Evolutionary conservation across 2,329 filamentous ascomycete species (phyloP).

Genomic region (Keithomyces neogunnii): DNA sequence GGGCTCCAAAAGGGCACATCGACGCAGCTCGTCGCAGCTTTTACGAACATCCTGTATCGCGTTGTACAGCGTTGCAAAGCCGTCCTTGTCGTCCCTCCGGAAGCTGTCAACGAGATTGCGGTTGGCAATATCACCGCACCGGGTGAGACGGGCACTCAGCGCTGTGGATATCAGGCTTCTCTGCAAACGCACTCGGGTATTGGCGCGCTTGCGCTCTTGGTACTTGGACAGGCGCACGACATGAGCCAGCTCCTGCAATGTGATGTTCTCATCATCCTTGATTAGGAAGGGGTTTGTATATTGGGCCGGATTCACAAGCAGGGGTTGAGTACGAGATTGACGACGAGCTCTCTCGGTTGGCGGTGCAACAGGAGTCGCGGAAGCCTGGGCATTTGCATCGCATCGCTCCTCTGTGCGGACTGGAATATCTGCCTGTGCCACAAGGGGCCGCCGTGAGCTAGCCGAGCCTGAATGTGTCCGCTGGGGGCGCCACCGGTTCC

Average conservation of each 20-base stretch:
- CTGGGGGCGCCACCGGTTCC: constrained; percentile 29
- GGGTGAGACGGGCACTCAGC: constrained; percentile 63
- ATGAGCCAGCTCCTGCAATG: constrained; percentile 69
- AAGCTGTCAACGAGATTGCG: constrained; percentile 72
- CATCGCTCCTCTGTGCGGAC: constrained; percentile 21
- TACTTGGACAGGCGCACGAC: constrained; percentile 70
- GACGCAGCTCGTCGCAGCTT: constrained; percentile 64
- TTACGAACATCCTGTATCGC: constrained; percentile 72
- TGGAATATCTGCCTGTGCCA: constrained; percentile 33
- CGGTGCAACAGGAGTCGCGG: constrained; percentile 21
- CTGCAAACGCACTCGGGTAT: constrained; percentile 65
- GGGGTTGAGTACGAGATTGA: constrained; percentile 36
- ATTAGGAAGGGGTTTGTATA: constrained; percentile 55
- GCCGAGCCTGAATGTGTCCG: constrained; percentile 28
- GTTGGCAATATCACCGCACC: constrained; percentile 66
- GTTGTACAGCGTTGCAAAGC: constrained; percentile 66
- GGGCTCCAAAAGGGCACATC: constrained; percentile 63
- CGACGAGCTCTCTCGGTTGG: constrained; percentile 35
- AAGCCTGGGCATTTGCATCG: constrained; percentile 15
- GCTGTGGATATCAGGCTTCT: constrained; percentile 67
- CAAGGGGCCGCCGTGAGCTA: constrained; percentile 38
- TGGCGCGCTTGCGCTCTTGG: constrained; percentile 70
- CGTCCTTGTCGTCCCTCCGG: constrained; percentile 68
- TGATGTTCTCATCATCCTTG: constrained; percentile 56
- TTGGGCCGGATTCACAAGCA: constrained; percentile 57